Percentiles rank a stretch among this genome's conserved stretches.
Evolutionary conservation across 108 stramenopile genomes (phyloP).

Genomic region (Fistulifera solaris): DNA sequence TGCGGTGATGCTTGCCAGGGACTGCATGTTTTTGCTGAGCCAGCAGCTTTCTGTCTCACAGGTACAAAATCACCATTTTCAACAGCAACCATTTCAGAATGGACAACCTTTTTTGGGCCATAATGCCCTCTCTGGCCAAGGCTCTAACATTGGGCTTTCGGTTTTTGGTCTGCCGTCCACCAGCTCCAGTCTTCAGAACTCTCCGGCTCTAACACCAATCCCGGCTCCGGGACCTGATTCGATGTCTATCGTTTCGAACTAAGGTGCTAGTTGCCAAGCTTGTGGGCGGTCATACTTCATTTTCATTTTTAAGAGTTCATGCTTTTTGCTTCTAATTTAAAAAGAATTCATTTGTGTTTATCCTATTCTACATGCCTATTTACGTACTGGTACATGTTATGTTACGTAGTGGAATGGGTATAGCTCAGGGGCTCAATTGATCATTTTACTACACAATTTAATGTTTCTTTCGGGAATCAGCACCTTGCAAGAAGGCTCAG

Average conservation of each 20-base stretch:
- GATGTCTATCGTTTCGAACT: constrained; percentile 43
- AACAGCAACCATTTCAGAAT: constrained; percentile 24
- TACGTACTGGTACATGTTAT: too few relatives aligned
- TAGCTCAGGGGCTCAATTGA: too few relatives aligned
- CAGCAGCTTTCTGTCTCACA: constrained; percentile 13
- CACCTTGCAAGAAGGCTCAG: too few relatives aligned
- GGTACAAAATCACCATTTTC: constrained; percentile 11
- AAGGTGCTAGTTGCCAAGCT: background rate
- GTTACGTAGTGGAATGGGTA: too few relatives aligned
- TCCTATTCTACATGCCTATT: background rate
- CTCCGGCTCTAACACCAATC: constrained; percentile 44
- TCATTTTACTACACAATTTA: too few relatives aligned
- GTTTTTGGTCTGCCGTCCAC: constrained; percentile 20
- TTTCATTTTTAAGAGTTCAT: constrained; percentile 2
- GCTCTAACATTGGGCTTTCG: constrained; percentile 8
- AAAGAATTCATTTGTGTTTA: background rate
- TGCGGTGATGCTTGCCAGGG: constrained; percentile 76
- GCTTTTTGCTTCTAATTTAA: background rate
- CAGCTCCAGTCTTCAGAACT: constrained; percentile 31
- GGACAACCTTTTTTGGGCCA: constrained; percentile 14
- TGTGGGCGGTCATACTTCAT: constrained; percentile 7
- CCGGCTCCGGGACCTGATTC: constrained; percentile 24
- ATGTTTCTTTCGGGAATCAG: too few relatives aligned
- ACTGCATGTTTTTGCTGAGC: constrained; percentile 75
- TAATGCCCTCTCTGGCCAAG: constrained; percentile 9